These are phyloP conservation scores for Quercus phellos DNA, from an alignment of 331 rosid species.

Conservation along the genomic window DNA sequence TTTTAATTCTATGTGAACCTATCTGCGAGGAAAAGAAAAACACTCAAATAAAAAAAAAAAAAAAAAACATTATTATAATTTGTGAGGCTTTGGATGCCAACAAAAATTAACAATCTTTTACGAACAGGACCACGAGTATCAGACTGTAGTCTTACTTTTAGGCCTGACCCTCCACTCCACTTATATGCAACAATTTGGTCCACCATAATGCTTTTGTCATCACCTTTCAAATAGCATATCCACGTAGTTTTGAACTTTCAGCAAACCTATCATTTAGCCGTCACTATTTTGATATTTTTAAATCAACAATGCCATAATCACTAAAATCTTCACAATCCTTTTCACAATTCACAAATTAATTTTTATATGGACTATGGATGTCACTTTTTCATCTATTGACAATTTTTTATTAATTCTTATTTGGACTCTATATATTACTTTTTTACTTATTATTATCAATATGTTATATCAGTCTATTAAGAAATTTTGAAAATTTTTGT, in stretches of 20 bases:
- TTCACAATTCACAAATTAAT: too few relatives aligned
- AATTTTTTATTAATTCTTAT: too few relatives aligned
- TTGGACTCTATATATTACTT: too few relatives aligned
- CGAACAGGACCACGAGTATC: slow-evolving; percentile 36
- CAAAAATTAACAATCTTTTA: slow-evolving; percentile 18
- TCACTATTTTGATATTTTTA: neutral
- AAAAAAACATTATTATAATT: too few relatives aligned
- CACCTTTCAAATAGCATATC: slow-evolving; percentile 10
- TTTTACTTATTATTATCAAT: too few relatives aligned
- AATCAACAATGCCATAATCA: too few relatives aligned
- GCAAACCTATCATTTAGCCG: neutral
- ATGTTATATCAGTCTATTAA: too few relatives aligned
- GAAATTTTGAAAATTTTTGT: too few relatives aligned
- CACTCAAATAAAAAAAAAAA: neutral
- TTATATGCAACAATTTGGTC: slow-evolving; percentile 32
- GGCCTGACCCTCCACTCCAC: slow-evolving; percentile 25
- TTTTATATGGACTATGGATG: too few relatives aligned
- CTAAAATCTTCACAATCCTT: too few relatives aligned
- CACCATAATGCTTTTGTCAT: slow-evolving; percentile 27
- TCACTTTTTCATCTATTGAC: too few relatives aligned
- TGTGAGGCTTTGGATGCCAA: slow-evolving; percentile 28
- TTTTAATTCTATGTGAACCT: neutral
- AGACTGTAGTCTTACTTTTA: slow-evolving; percentile 25
- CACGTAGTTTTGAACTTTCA: neutral
- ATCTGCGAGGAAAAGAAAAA: neutral